Percentiles rank a stretch among this genome's conserved stretches.
phyloP scores from a whole-genome alignment of 1,284 basidiomycete genomes.

The Leucocoprinus gongylophorus region DNA sequence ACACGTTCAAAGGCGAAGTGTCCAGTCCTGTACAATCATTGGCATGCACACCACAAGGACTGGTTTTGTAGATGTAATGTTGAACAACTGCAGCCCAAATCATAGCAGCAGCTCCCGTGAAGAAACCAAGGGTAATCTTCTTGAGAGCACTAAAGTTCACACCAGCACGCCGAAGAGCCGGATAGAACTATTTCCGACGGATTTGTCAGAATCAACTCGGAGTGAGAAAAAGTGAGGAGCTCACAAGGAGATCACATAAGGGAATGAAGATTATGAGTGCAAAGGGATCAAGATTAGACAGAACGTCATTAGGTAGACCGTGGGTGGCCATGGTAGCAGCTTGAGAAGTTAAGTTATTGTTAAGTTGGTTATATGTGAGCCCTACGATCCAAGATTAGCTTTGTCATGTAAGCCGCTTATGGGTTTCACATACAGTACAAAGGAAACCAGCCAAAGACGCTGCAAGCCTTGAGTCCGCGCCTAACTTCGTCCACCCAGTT shows the following conservation, averaged over 20 bases:
- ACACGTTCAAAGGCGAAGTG: constrained; percentile 59
- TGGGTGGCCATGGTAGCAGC: constrained; percentile 67
- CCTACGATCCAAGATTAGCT: constrained; percentile 32
- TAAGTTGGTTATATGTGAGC: constrained; percentile 70
- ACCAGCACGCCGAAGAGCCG: constrained; percentile 26
- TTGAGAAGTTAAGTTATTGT: constrained; percentile 76
- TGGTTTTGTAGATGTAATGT: constrained; percentile 73
- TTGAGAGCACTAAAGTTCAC: constrained; percentile 69
- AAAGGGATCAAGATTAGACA: constrained; percentile 77
- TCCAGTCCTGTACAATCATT: too few relatives aligned
- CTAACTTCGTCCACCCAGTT: constrained; percentile 79
- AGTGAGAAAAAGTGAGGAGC: constrained; percentile 9
- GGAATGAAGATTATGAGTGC: constrained; percentile 72
- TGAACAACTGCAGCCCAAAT: constrained; percentile 63
- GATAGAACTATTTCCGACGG: constrained; percentile 44
- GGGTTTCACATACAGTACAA: constrained; percentile 51
- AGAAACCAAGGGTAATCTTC: constrained; percentile 73
- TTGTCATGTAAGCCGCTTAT: neutral
- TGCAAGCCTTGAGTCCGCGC: constrained; percentile 79
- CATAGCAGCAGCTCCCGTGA: constrained; percentile 54
- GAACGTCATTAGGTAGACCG: constrained; percentile 75
- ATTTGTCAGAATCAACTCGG: neutral
- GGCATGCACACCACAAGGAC: constrained; percentile 40
- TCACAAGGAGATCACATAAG: constrained; percentile 53
- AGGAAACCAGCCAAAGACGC: constrained; percentile 75